Conservation (phyloP, 345 rosid genomes). For the Salix exigua region DNA sequence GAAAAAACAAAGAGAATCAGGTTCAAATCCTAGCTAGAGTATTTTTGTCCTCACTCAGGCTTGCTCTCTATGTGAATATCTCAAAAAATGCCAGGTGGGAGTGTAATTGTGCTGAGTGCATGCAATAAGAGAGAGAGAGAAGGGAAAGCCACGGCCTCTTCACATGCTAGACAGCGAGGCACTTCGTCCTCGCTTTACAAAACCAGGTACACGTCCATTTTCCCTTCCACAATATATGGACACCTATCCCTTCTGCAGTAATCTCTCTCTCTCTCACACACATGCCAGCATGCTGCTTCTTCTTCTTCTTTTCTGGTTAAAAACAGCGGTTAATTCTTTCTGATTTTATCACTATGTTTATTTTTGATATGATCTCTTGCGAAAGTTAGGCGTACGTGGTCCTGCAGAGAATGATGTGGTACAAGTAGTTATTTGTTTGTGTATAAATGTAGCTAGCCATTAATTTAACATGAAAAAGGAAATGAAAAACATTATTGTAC, state of each 20-base stretch:
- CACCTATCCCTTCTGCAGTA: conserved; percentile 28
- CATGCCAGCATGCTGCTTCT: not conserved
- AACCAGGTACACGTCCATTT: conserved; percentile 43
- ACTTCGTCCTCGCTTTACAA: conserved; percentile 44
- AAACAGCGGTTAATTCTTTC: not conserved
- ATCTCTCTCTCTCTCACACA: not conserved
- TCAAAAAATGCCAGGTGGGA: conserved; percentile 45
- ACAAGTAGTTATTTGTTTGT: not conserved
- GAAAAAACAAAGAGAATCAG: conserved; percentile 23
- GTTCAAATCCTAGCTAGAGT: conserved; percentile 25
- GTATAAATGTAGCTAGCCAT: not conserved
- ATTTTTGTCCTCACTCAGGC: conserved; percentile 32
- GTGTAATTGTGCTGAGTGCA: conserved; percentile 19
- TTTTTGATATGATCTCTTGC: not conserved
- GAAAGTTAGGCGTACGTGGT: not conserved
- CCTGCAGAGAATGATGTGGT: not conserved
- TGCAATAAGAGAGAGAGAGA: conserved; percentile 6
- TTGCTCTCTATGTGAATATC: conserved; percentile 22
- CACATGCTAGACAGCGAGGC: conserved; percentile 76
- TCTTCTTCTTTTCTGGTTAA: not conserved
- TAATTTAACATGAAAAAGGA: not conserved
- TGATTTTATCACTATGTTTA: not conserved
- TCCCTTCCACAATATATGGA: conserved; percentile 34
- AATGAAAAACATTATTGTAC: not conserved
- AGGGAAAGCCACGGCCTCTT: conserved; percentile 24